Conservation (phyloP, 345 rosid species). For the Gynandropsis gynandra region DNA sequence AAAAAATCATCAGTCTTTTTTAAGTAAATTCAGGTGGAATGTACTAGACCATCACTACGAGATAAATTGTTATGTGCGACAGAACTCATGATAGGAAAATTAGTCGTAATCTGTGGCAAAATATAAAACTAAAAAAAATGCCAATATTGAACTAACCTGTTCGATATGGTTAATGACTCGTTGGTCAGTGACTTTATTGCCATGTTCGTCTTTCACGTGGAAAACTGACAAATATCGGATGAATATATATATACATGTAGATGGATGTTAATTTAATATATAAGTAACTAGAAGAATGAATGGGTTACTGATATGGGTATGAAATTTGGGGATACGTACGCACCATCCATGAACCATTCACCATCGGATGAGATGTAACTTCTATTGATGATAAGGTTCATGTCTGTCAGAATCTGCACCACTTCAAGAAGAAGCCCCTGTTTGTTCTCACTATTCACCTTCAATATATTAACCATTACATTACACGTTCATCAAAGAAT, state of each 20-base stretch:
- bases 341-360: constrained; percentile 88
- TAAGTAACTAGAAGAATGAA: neutral
- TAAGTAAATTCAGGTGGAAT: too few species aligned
- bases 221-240: constrained; percentile 41
- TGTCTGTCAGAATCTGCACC: constrained; percentile 65
- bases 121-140: too few species aligned
- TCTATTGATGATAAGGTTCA: constrained; percentile 54
- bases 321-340: neutral
- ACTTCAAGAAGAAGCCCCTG: constrained; percentile 74
- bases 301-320: neutral
- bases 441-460: constrained; percentile 61
- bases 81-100: too few species aligned
- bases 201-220: constrained; percentile 67
- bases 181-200: constrained; percentile 55
- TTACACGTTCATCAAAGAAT: neutral
- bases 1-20: too few species aligned
- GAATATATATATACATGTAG: neutral
- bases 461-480: constrained; percentile 8
- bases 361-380: constrained; percentile 73
- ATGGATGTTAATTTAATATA: neutral
- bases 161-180: constrained; percentile 45
- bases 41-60: too few species aligned
- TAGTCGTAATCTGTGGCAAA: too few species aligned
- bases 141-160: constrained; percentile 41
- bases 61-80: too few species aligned